Conservation (phyloP, 2,329 filamentous ascomycete genomes). For the Macrophomina tecta region DNA sequence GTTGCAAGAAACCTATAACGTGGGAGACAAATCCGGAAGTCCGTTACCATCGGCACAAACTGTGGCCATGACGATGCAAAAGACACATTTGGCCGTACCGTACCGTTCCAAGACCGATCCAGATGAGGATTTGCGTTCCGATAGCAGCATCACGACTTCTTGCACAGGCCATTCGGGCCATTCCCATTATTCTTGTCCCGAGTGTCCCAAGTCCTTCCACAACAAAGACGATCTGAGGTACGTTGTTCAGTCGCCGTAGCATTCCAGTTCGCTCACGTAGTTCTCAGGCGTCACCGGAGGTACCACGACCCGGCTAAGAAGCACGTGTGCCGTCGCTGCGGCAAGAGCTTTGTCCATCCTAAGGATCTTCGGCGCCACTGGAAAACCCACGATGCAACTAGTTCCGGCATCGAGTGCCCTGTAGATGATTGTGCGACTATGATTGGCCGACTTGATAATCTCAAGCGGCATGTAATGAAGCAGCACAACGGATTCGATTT, state of each 20-base stretch:
- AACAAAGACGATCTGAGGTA: constrained; percentile 17
- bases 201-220: not conserved
- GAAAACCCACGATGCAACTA: not conserved
- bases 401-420: not conserved
- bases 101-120: not conserved
- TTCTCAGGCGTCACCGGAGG: constrained; percentile 12
- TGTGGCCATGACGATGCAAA: not conserved
- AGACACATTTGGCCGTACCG: not conserved
- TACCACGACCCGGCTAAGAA: constrained; percentile 8
- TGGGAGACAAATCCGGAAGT: not conserved
- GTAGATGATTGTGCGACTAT: not conserved
- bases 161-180: not conserved
- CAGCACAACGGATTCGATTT: constrained; percentile 6
- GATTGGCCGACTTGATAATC: constrained; percentile 6
- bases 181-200: not conserved
- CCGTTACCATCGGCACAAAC: not conserved
- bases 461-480: constrained; percentile 13
- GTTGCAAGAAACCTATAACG: not conserved
- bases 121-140: not conserved
- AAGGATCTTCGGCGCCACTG: constrained; percentile 22
- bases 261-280: not conserved
- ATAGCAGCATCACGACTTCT: constrained; percentile 15
- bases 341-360: constrained; percentile 16
- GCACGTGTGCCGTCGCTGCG: not conserved
- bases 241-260: not conserved